A percentile compares a stretch with the other conserved stretches of the same genome.
Conservation (phyloP, 805 yeast genomes). For the Dipodascus albidus region DNA sequence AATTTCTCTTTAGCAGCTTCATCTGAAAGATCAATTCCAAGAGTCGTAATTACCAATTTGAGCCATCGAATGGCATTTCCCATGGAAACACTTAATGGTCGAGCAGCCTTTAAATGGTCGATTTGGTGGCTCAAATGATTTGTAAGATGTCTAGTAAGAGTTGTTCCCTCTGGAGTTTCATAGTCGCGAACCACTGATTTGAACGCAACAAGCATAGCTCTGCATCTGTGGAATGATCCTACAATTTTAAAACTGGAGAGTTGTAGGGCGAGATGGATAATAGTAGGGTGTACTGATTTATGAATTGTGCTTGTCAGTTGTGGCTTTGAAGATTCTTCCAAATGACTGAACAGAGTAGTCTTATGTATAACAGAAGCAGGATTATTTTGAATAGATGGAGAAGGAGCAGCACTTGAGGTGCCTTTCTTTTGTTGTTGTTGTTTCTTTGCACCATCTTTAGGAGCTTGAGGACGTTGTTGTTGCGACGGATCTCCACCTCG, state of each 20-base stretch:
- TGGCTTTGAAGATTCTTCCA: slow-evolving; percentile 23
- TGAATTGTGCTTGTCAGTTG: slow-evolving; percentile 35
- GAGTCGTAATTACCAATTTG: slow-evolving; percentile 80
- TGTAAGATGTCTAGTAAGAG: slow-evolving; percentile 79
- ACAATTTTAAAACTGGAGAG: slow-evolving; percentile 76
- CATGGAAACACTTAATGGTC: slow-evolving; percentile 90
- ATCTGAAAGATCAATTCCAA: slow-evolving; percentile 63
- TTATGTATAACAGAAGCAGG: no score
- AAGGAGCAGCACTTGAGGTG: slow-evolving; percentile 4
- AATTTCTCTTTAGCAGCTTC: slow-evolving; percentile 53
- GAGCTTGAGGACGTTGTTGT: slow-evolving; percentile 38
- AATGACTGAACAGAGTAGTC: slow-evolving; percentile 28
- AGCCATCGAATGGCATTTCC: slow-evolving; percentile 97
- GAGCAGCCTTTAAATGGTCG: slow-evolving; percentile 78
- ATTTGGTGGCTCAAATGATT: slow-evolving; percentile 84
- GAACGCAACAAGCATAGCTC: slow-evolving; percentile 76
- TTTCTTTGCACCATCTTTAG: slow-evolving; percentile 53
- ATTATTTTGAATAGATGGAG: slow-evolving; percentile 1
- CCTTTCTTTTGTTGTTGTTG: slow-evolving; percentile 4
- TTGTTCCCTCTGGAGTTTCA: slow-evolving; percentile 72
- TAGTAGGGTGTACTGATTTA: slow-evolving; percentile 78
- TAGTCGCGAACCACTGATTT: slow-evolving; percentile 70
- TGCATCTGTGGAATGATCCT: slow-evolving; percentile 81
- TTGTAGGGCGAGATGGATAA: slow-evolving; percentile 65
- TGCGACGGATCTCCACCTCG: slow-evolving; percentile 31